Percentiles rank a stretch among this genome's conserved stretches.
Conservation (phyloP, 176 grass and related monocot species). For the Pontederia crassipes region DNA sequence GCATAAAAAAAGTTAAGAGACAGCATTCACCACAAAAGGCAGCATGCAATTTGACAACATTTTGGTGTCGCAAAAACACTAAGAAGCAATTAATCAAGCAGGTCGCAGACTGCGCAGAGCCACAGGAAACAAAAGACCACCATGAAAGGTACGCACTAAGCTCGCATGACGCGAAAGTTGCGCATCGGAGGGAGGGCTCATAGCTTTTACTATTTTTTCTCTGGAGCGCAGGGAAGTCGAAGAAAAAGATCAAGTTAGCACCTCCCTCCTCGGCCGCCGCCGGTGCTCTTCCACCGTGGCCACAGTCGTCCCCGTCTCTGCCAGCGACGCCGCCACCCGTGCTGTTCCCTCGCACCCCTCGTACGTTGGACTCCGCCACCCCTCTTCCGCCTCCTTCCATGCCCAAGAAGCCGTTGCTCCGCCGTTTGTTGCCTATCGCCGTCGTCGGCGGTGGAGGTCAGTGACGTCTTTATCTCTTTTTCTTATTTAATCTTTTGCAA, state of each 20-base stretch:
- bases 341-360: constrained; percentile 16
- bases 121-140: no score
- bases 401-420: constrained; percentile 12
- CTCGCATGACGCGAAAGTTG: no score
- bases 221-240: constrained; percentile 9
- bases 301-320: neutral
- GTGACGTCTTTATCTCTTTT: neutral
- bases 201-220: neutral
- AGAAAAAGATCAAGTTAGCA: constrained; percentile 5
- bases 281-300: neutral
- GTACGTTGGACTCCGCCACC: constrained; percentile 1
- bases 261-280: neutral
- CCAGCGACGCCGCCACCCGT: neutral
- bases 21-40: no score
- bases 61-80: no score
- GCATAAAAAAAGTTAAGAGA: no score
- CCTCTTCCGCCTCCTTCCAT: constrained; percentile 24
- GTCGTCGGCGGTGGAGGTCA: constrained; percentile 19
- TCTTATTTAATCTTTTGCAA: no score
- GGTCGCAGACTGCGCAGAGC: no score
- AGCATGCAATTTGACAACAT: no score
- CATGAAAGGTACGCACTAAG: no score
- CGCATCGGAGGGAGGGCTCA: neutral
- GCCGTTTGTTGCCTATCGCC: constrained; percentile 17
- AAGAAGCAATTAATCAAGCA: no score